Conservation (phyloP, 805 yeast genomes). For the Saturnispora dispora region DNA sequence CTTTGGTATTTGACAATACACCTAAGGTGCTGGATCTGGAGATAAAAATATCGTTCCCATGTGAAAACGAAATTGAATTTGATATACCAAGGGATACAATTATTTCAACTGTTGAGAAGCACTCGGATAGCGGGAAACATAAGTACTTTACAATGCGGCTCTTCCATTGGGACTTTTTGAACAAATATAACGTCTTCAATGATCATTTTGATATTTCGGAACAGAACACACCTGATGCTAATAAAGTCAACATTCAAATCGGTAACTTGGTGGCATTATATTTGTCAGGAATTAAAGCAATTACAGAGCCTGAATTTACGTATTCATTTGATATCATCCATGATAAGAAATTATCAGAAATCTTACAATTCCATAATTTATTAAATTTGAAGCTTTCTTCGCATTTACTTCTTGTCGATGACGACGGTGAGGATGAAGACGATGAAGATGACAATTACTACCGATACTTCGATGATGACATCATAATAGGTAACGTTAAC, state of each 20-base stretch:
- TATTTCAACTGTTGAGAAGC: conserved; percentile 1
- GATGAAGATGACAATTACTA: background rate
- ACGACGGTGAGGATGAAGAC: background rate
- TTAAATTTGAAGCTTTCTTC: background rate
- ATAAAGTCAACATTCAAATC: background rate
- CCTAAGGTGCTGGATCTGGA: background rate
- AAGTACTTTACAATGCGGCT: background rate
- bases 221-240: background rate
- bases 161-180: conserved; percentile 1
- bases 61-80: conserved; percentile 43
- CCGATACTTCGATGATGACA: background rate
- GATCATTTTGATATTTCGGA: background rate
- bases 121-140: conserved; percentile 13
- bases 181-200: background rate
- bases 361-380: background rate
- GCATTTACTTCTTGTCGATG: background rate
- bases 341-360: background rate
- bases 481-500: background rate
- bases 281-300: background rate
- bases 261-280: conserved; percentile 1
- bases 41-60: background rate
- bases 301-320: background rate
- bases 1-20: background rate
- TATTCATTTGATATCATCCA: background rate
- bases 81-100: conserved; percentile 13